Evolutionary conservation across 2,329 filamentous ascomycete genomes (phyloP).

Genomic region (Colletotrichum sp.): DNA sequence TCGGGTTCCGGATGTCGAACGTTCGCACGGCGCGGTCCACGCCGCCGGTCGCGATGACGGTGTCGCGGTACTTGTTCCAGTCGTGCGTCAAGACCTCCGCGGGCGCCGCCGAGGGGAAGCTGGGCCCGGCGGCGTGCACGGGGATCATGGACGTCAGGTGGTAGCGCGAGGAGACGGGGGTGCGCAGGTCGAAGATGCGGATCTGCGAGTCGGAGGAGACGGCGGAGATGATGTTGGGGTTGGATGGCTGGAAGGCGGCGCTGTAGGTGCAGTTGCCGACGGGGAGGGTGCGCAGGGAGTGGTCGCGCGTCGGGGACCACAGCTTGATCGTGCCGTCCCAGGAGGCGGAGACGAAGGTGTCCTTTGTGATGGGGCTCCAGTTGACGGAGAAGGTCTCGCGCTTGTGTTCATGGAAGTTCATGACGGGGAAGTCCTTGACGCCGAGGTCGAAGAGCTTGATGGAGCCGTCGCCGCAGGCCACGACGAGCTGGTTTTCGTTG

Average conservation of each 20-base stretch:
- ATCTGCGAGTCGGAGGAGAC: conserved; percentile 90
- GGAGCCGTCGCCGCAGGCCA: conserved; percentile 90
- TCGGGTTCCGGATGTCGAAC: conserved; percentile 85
- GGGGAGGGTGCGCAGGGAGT: conserved; percentile 84
- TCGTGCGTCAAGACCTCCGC: conserved; percentile 92
- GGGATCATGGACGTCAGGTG: conserved; percentile 85
- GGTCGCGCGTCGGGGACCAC: conserved; percentile 82
- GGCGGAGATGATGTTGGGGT: conserved; percentile 82
- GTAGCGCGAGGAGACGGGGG: conserved; percentile 84
- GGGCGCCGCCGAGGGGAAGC: conserved; percentile 52
- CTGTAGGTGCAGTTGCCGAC: conserved; percentile 95
- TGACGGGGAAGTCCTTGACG: conserved; percentile 83
- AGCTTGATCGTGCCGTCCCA: conserved; percentile 98
- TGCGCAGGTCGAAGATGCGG: conserved; percentile 89
- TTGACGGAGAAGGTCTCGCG: conserved; percentile 90
- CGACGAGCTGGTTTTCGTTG: conserved; percentile 92
- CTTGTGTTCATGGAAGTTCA: conserved; percentile 92
- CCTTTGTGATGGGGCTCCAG: conserved; percentile 92
- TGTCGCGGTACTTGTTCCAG: conserved; percentile 97
- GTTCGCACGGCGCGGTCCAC: conserved; percentile 88
- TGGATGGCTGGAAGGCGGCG: conserved; percentile 88
- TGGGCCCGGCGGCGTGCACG: conserved; percentile 73
- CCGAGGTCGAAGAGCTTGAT: conserved; percentile 92
- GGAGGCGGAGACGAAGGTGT: conserved; percentile 87
- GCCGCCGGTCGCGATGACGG: conserved; percentile 83